Percentiles rank a stretch among this genome's conserved stretches.
These are phyloP conservation scores for Fraxinus albicans DNA, from an alignment of 305 asterid species.

Conservation along the genomic window DNA sequence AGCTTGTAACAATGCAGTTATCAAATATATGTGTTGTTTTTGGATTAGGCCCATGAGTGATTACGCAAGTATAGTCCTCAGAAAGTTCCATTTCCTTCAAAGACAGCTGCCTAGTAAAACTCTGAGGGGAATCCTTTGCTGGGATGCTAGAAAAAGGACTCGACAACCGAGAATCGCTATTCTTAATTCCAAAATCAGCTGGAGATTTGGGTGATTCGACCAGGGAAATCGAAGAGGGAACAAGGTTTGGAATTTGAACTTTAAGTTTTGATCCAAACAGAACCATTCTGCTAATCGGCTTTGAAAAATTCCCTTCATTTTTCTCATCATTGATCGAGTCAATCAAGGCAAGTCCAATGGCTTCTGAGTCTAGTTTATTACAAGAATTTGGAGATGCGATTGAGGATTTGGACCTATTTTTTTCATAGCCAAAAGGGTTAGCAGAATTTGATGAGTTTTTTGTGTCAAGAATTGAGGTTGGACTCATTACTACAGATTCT, in stretches of 20 bases:
- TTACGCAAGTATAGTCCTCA: slow-evolving; percentile 91
- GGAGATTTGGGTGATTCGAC: slow-evolving; percentile 59
- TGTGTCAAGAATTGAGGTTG: slow-evolving; percentile 74
- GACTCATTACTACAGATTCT: slow-evolving; percentile 42
- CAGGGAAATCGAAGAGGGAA: slow-evolving; percentile 28
- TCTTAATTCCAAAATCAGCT: slow-evolving; percentile 85
- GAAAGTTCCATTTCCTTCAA: slow-evolving; percentile 86
- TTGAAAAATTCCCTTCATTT: slow-evolving; percentile 24
- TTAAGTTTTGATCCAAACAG: slow-evolving; percentile 77
- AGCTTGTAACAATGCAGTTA: slow-evolving; percentile 65
- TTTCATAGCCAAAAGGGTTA: slow-evolving; percentile 61
- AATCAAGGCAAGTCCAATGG: slow-evolving; percentile 72
- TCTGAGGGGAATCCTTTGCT: slow-evolving; percentile 30
- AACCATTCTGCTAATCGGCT: slow-evolving; percentile 54
- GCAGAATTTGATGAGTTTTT: slow-evolving; percentile 44
- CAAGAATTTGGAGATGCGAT: slow-evolving; percentile 17
- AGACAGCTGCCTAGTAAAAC: slow-evolving; percentile 47
- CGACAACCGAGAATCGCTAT: slow-evolving; percentile 38
- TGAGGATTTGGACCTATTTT: slow-evolving; percentile 15
- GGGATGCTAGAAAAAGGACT: slow-evolving; percentile 36
- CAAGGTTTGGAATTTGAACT: slow-evolving; percentile 58
- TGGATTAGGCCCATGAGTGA: slow-evolving; percentile 85
- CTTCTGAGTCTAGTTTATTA: slow-evolving; percentile 41
- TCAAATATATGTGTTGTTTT: slow-evolving; percentile 83
- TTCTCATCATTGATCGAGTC: slow-evolving; percentile 49